Conservation (phyloP, 805 yeast genomes). For the Saccharomyces cerevisiae region DNA sequence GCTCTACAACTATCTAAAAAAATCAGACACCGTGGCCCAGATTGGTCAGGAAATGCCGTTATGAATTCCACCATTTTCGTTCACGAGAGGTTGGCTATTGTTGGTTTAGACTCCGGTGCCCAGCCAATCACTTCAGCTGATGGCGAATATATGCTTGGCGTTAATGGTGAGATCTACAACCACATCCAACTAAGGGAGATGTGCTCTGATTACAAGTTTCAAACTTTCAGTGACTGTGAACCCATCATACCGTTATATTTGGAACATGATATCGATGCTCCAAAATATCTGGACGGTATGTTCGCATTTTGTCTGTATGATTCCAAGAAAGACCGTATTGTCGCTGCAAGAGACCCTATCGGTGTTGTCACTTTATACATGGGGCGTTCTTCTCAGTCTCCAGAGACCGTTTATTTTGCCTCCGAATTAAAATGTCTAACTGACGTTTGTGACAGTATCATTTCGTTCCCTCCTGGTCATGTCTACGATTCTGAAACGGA, state of each 20-base stretch:
- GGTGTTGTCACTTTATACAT: conserved; percentile 91
- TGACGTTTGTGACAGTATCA: conserved; percentile 84
- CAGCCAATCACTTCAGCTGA: conserved; percentile 84
- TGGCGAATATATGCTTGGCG: conserved; percentile 62
- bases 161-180: conserved; percentile 95
- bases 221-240: conserved; percentile 89
- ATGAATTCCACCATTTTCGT: conserved; percentile 72
- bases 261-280: conserved; percentile 80
- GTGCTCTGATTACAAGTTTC: conserved; percentile 60
- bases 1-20: conserved; percentile 83
- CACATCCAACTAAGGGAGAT: conserved; percentile 77
- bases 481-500: conserved; percentile 85
- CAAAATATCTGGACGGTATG: conserved; percentile 91
- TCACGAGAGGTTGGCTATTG: conserved; percentile 93
- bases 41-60: conserved; percentile 84
- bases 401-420: conserved; percentile 76
- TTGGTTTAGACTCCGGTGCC: conserved; percentile 92
- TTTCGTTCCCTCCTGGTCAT: conserved; percentile 95
- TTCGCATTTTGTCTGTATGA: conserved; percentile 89
- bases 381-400: conserved; percentile 62
- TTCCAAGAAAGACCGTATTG: conserved; percentile 65
- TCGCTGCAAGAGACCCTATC: conserved; percentile 95
- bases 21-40: conserved; percentile 97
- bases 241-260: conserved; percentile 84
- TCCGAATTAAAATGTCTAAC: conserved; percentile 85